Evolutionary conservation across 495 filamentous ascomycete genomes (phyloP).

Genomic region (Aspergillus olivimuriae): DNA sequence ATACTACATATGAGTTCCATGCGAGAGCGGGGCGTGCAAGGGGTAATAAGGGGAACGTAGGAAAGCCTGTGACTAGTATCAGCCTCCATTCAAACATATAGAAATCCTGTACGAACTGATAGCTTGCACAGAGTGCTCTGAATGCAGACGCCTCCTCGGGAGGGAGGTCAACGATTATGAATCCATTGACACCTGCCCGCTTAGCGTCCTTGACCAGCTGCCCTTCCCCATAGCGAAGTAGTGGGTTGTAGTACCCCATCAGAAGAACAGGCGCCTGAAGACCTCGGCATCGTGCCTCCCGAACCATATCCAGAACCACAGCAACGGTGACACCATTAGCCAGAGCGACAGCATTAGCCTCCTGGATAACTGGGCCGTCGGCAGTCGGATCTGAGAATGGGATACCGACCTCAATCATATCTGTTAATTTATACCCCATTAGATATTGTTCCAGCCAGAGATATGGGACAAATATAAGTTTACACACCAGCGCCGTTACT

Average conservation of each 20-base stretch:
- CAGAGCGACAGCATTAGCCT: conserved; percentile 69
- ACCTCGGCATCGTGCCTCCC: conserved; percentile 60
- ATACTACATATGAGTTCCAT: conserved; percentile 83
- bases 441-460: neutral
- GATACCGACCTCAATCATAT: conserved; percentile 44
- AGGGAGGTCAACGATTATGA: conserved; percentile 83
- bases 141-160: conserved; percentile 84
- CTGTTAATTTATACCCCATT: neutral
- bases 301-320: conserved; percentile 63
- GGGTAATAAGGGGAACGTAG: conserved; percentile 80
- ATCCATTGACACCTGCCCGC: conserved; percentile 74
- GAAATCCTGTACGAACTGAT: conserved; percentile 32
- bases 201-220: conserved; percentile 66
- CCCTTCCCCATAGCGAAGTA: conserved; percentile 79
- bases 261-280: conserved; percentile 69
- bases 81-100: neutral
- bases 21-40: conserved; percentile 67
- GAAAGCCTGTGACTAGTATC: conserved; percentile 42
- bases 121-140: too few relatives aligned
- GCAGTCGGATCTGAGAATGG: conserved; percentile 90
- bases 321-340: conserved; percentile 70
- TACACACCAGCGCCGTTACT: conserved; percentile 67
- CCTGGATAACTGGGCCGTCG: conserved; percentile 80
- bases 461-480: neutral
- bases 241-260: conserved; percentile 91